Percentiles rank a stretch among this genome's conserved stretches.
Conservation (phyloP, 2,329 filamentous ascomycete species). For the Diplodia mutila region DNA sequence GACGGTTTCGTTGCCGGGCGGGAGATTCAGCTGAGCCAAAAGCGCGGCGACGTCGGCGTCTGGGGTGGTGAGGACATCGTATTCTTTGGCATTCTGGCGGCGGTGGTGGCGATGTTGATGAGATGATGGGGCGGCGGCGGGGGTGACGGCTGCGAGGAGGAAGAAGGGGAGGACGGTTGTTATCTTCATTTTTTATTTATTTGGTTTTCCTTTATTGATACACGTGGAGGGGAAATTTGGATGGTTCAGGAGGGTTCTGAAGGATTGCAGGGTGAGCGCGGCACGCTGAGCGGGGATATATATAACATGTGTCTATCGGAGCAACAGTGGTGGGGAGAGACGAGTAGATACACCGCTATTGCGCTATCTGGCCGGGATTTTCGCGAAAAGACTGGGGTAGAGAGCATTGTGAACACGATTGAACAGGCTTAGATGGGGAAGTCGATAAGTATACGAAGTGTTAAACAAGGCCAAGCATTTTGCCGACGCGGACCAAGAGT, state of each 20-base stretch:
- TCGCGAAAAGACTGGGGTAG: background rate
- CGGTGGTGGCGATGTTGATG: background rate
- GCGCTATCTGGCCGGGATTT: background rate
- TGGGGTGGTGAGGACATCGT: conserved; percentile 7
- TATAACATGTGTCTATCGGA: background rate
- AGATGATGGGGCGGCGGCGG: background rate
- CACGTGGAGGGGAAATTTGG: too few relatives aligned
- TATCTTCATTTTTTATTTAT: background rate
- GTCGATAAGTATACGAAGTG: conserved; percentile 6
- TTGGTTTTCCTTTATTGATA: too few relatives aligned
- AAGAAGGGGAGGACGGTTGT: background rate
- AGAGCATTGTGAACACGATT: background rate
- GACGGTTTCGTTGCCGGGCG: background rate
- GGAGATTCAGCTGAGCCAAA: background rate
- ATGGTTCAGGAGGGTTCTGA: too few relatives aligned
- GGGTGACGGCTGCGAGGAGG: background rate
- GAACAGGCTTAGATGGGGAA: background rate
- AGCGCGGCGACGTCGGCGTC: conserved; percentile 8
- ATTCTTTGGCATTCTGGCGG: conserved; percentile 1
- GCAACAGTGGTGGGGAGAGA: background rate
- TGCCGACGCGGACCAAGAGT: conserved; percentile 17
- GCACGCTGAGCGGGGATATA: background rate
- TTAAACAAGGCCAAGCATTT: background rate
- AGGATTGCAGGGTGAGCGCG: too few relatives aligned
- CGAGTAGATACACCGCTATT: background rate